A percentile compares a stretch with the other conserved stretches of the same genome.
Conservation (phyloP, 805 yeast genomes). For the Candida stauntonica region DNA sequence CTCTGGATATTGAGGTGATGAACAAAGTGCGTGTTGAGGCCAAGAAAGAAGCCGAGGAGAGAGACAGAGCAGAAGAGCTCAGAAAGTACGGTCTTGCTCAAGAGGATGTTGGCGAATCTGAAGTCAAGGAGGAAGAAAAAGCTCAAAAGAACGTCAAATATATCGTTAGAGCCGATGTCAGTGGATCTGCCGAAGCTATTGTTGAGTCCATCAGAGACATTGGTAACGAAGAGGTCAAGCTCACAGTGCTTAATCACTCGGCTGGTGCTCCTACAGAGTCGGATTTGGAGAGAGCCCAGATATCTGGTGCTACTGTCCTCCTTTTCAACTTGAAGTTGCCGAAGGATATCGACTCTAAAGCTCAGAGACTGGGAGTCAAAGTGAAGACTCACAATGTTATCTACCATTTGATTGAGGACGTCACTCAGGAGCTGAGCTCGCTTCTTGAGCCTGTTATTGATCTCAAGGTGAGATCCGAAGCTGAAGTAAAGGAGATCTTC, state of each 20-base stretch:
- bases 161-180: slow-evolving; percentile 85
- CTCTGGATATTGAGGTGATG: slow-evolving; percentile 61
- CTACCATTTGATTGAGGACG: slow-evolving; percentile 83
- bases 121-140: slow-evolving; percentile 17
- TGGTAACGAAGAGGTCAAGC: slow-evolving; percentile 83
- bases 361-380: slow-evolving; percentile 51
- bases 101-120: slow-evolving; percentile 27
- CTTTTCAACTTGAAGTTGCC: slow-evolving; percentile 75
- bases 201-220: slow-evolving; percentile 71
- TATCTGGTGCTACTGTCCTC: slow-evolving; percentile 68
- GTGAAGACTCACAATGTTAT: slow-evolving; percentile 72
- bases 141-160: slow-evolving; percentile 43
- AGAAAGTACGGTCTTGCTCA: slow-evolving; percentile 56
- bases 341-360: slow-evolving; percentile 51
- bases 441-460: slow-evolving; percentile 65
- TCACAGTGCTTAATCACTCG: slow-evolving; percentile 63
- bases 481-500: slow-evolving; percentile 67
- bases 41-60: slow-evolving; percentile 46
- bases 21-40: slow-evolving; percentile 62
- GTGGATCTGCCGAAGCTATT: slow-evolving; percentile 94
- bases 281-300: slow-evolving; percentile 63
- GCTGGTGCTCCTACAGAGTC: slow-evolving; percentile 74
- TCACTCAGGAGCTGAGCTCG: slow-evolving; percentile 57
- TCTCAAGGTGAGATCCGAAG: slow-evolving; percentile 60
- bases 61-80: slow-evolving; percentile 52